Evolutionary conservation across 2,329 filamentous ascomycete genomes (phyloP).

Genomic region (Talaromyces sp.): DNA sequence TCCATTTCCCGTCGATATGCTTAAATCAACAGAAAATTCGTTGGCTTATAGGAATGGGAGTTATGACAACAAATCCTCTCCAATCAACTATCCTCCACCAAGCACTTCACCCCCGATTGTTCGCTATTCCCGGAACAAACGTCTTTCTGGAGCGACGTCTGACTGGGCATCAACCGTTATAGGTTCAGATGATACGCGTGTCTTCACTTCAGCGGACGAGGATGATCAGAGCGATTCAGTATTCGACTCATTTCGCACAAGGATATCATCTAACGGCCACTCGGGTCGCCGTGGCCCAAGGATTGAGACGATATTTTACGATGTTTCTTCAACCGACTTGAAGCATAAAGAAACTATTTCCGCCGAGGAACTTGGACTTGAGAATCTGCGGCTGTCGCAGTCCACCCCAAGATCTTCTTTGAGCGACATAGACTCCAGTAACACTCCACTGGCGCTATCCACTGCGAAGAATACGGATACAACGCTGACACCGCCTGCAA

Average conservation of each 20-base stretch:
- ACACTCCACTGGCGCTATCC: slow-evolving; percentile 10
- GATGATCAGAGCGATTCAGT: slow-evolving; percentile 59
- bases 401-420: slow-evolving; percentile 22
- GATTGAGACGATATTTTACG: slow-evolving; percentile 61
- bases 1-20: neutral
- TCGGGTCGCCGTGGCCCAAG: slow-evolving; percentile 52
- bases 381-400: slow-evolving; percentile 38
- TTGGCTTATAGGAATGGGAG: neutral
- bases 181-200: slow-evolving; percentile 57
- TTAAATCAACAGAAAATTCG: slow-evolving; percentile 3
- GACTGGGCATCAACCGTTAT: slow-evolving; percentile 56
- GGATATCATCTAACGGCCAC: slow-evolving; percentile 50
- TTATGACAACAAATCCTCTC: slow-evolving; percentile 5
- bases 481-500: slow-evolving; percentile 9
- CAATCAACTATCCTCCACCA: slow-evolving; percentile 7
- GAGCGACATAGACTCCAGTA: slow-evolving; percentile 18
- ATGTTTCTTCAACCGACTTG: slow-evolving; percentile 38
- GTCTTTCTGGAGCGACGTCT: slow-evolving; percentile 53
- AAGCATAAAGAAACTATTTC: slow-evolving; percentile 41
- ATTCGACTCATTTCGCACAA: slow-evolving; percentile 59
- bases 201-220: slow-evolving; percentile 54
- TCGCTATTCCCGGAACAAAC: slow-evolving; percentile 40
- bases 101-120: slow-evolving; percentile 21
- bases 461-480: slow-evolving; percentile 10
- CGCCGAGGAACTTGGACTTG: slow-evolving; percentile 46